Percentiles rank a stretch among this genome's conserved stretches.
phyloP scores from a whole-genome alignment of 2,329 filamentous ascomycete species.

The Hymenoscyphus fructigenus region DNA sequence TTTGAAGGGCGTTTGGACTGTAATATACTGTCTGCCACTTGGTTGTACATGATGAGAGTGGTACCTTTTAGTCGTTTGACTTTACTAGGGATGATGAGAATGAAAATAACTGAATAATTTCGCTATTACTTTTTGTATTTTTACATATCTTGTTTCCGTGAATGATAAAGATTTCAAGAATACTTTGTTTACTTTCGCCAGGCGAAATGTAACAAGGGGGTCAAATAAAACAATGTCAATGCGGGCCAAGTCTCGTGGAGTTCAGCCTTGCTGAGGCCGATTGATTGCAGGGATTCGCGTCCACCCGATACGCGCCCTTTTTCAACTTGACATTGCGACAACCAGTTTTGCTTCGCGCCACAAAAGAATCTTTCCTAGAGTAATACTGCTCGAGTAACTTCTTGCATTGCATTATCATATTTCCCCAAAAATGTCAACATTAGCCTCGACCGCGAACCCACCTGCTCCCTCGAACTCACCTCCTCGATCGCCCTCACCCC shows the following conservation, averaged over 20 bases:
- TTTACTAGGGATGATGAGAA: conserved; percentile 7
- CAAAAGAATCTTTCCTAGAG: not conserved
- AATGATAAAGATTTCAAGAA: too few relatives aligned
- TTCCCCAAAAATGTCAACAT: not conserved
- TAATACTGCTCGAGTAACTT: not conserved
- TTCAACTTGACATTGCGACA: not conserved
- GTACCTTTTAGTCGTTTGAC: conserved; percentile 6
- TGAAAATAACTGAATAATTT: not conserved
- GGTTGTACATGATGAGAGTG: conserved; percentile 5
- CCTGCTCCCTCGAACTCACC: conserved; percentile 5
- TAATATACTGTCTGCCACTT: conserved; percentile 3
- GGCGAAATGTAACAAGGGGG: not conserved
- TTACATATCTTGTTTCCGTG: too few relatives aligned
- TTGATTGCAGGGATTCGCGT: conserved; percentile 2
- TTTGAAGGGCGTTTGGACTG: conserved; percentile 12
- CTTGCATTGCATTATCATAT: not conserved
- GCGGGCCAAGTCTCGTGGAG: not conserved
- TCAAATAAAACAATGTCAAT: not conserved
- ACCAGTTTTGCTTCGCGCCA: not conserved
- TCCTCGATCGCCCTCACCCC: conserved; percentile 25
- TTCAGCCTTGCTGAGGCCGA: not conserved
- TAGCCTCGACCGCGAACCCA: conserved; percentile 6
- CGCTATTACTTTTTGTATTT: not conserved
- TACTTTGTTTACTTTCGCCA: not conserved
- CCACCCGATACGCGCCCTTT: not conserved